Percentiles rank a stretch among this genome's conserved stretches.
These are phyloP conservation scores for Leccinum sublutescens DNA, from an alignment of 768 basidiomycete genomes.

Conservation along the genomic window DNA sequence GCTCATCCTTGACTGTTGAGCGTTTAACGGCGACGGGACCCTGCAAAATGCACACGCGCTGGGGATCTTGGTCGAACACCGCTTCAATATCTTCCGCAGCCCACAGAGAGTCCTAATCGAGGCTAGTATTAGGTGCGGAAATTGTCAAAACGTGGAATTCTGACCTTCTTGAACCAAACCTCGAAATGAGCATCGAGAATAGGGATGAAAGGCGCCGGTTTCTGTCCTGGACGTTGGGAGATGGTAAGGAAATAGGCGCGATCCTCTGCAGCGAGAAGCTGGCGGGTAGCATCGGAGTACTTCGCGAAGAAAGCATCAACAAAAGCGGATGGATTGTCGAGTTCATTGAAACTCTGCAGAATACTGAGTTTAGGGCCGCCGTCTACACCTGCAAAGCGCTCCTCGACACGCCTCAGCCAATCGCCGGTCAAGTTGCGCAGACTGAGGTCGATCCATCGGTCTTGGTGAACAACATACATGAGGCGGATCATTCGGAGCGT, in stretches of 20 bases:
- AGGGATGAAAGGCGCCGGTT: slow-evolving; percentile 97
- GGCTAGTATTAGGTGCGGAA: slow-evolving; percentile 11
- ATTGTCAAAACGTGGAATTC: slow-evolving; percentile 13
- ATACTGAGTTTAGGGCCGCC: slow-evolving; percentile 79
- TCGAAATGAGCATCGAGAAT: slow-evolving; percentile 91
- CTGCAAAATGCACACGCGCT: slow-evolving; percentile 96
- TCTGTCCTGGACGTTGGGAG: slow-evolving; percentile 93
- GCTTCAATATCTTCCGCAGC: slow-evolving; percentile 97
- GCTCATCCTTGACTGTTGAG: slow-evolving; percentile 86
- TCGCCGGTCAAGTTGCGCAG: slow-evolving; percentile 94
- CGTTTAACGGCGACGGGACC: slow-evolving; percentile 94
- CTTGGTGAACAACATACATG: slow-evolving; percentile 92
- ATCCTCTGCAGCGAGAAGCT: slow-evolving; percentile 91
- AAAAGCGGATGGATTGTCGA: slow-evolving; percentile 80
- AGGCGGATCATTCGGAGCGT: slow-evolving; percentile 87
- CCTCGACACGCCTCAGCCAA: slow-evolving; percentile 94
- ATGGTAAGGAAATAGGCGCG: slow-evolving; percentile 95
- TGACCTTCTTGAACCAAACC: slow-evolving; percentile 99
- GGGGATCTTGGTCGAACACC: slow-evolving; percentile 97
- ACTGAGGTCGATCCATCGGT: slow-evolving; percentile 90
- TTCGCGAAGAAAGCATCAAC: slow-evolving; percentile 79
- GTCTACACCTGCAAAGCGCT: slow-evolving; percentile 90
- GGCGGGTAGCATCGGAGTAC: slow-evolving; percentile 79
- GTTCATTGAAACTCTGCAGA: slow-evolving; percentile 75
- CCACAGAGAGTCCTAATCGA: slow-evolving; percentile 87